Base-by-base conservation (phyloP, 2,329 filamentous ascomycete species). In the Aspergillus sclerotialis region DNA sequence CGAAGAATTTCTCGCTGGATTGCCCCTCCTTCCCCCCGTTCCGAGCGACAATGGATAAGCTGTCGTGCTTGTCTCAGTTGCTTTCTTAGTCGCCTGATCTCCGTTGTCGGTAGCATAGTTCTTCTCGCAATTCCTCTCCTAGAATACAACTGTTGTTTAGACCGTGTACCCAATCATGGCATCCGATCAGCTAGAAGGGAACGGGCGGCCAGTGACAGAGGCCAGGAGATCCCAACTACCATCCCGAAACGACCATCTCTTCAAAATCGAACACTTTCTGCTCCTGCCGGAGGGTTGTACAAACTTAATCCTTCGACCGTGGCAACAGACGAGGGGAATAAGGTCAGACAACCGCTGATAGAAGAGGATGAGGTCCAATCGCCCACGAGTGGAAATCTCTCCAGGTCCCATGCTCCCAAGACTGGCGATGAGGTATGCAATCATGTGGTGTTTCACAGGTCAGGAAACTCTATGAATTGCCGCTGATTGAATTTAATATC, bases 31-130 rank as follows among this genome's bases (percentile, higher is more conserved):
- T 31, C 30, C 44, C 38, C 42, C 39, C 33, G 25, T 33, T 29
- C 12, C 35, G 39, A 45, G 44, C 47, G 48, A 58, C 44, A 52
- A 60, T 60, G 56, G 57, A 58, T 53, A 45, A 50, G 40, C 46
- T 46, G 48, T 43, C 39, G 47, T 46, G 44, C 29, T 38, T 37
- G 39, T 39, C 40, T 42, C 51, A 48, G 38, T 44, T 42, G 44
- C 44, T 51, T 43, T 49, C 48, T 38, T 56, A 58, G 47, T 50
- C 46, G 42, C 41, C 48, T 35, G 43, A 48, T 33, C 38, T 44
- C 25, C 45, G 36, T 6, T n/a, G n/a, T n/a, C 42, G 41, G 46
- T 42, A 38, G 45, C 39, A 41, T 44, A 41, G 31, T 29, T 45
- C 42, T 38, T 42, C 44, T 39, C 11, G 16, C 29, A 10, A 37